phyloP scores from a whole-genome alignment of 768 basidiomycete genomes.

The Mycena rosella region DNA sequence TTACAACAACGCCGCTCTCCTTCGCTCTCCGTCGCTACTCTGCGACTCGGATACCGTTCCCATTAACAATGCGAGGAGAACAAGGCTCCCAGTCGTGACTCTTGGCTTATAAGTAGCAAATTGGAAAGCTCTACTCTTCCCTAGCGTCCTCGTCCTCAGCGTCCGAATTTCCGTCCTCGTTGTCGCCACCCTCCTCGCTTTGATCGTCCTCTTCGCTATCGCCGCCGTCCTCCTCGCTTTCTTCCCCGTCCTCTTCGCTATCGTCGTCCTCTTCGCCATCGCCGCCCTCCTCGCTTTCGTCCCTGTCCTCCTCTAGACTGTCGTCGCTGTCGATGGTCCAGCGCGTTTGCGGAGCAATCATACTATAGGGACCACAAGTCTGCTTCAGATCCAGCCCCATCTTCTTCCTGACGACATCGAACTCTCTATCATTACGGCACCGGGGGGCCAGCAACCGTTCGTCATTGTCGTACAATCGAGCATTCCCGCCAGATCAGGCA shows the following conservation, averaged over 20 bases:
- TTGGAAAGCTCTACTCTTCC: too few species aligned
- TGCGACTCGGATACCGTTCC: too few species aligned
- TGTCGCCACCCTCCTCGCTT: too few species aligned
- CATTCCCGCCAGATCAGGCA: not conserved
- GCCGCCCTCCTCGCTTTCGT: not conserved
- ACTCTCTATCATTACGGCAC: slow-evolving; percentile 23
- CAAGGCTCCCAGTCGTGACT: too few species aligned
- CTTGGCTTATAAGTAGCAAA: too few species aligned
- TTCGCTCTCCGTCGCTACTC: too few species aligned
- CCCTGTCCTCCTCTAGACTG: not conserved
- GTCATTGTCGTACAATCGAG: not conserved
- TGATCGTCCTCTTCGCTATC: not conserved
- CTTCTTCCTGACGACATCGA: slow-evolving; percentile 12
- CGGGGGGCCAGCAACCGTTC: not conserved
- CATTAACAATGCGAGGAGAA: too few species aligned
- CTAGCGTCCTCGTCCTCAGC: too few species aligned
- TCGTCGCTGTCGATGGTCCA: not conserved
- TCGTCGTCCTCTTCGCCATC: not conserved
- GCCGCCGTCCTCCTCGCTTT: too few species aligned
- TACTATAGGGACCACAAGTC: slow-evolving; percentile 13
- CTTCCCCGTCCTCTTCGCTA: not conserved
- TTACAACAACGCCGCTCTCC: too few species aligned
- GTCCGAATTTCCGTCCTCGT: too few species aligned
- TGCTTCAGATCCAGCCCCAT: slow-evolving; percentile 11
- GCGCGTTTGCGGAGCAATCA: not conserved